phyloP scores from a whole-genome alignment of 495 filamentous ascomycete species.

The Penicillium macrosclerotiorum region DNA sequence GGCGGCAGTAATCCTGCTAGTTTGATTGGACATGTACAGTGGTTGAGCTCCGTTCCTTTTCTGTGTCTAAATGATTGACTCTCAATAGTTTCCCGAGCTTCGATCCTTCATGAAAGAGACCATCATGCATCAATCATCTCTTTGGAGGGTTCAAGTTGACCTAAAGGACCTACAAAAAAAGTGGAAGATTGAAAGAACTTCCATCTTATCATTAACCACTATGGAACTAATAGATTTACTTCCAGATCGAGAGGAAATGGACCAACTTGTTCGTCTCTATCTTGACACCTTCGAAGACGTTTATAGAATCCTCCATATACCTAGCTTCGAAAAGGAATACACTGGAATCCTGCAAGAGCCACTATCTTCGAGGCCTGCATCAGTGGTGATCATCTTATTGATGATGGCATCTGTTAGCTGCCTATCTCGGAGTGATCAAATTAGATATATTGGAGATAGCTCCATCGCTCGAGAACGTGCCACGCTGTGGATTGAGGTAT shows the following conservation, averaged over 20 bases:
- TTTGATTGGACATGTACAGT: conserved; percentile 35
- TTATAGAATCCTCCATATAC: conserved; percentile 50
- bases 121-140: conserved; percentile 27
- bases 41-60: too few species aligned
- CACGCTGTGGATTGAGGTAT: conserved; percentile 31
- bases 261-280: conserved; percentile 45
- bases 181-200: conserved; percentile 19
- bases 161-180: conserved; percentile 31
- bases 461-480: conserved; percentile 35
- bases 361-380: conserved; percentile 22
- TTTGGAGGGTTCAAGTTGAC: conserved; percentile 30
- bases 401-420: conserved; percentile 31
- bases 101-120: conserved; percentile 38
- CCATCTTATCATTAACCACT: conserved; percentile 15
- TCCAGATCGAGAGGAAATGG: conserved; percentile 37
- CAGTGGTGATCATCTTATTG: conserved; percentile 34
- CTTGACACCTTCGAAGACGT: conserved; percentile 46
- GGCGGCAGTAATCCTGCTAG: conserved; percentile 39
- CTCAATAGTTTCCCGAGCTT: conserved; percentile 41
- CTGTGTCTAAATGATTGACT: too few species aligned
- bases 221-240: conserved; percentile 23
- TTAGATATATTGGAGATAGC: conserved; percentile 39
- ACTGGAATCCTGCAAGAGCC: conserved; percentile 35
- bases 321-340: conserved; percentile 51
- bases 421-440: conserved; percentile 35